Evolutionary conservation across 148 eudicot genomes (phyloP), one percentile per base, ranked within the genome.

Genomic region (Fagopyrum esculentum): DNA sequence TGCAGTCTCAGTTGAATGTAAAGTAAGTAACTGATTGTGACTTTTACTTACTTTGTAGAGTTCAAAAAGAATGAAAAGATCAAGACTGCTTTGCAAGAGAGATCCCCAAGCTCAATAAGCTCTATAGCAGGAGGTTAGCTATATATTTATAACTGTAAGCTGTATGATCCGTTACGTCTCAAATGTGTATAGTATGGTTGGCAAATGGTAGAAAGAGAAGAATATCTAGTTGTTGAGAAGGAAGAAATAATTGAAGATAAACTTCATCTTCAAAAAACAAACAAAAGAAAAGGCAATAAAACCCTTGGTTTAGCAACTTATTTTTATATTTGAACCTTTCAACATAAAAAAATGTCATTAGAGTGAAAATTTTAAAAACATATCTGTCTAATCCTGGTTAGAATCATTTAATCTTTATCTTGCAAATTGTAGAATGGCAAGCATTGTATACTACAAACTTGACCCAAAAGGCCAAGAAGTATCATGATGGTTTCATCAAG

Each of bases 381-480:
- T 47, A 60, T 26, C 69, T 74, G 70, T 40, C 7, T 60, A 45
- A 55, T 73, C 19, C 46, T 44, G 15, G 19, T 60, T 61, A 40
- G 45, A 46, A 46, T 22, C 11, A 46, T 44, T 46, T 22, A 6
- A 44, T 50, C 17, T 74, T 73, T 56, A 3, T 71, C 76, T 77
- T 82, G 59, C 44, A 10, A 71, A 13, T 68, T 82, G 75, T 69
- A 94, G 98, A 94, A 78, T 94, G 98, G 98, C 84, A 90, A 79
- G 97, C 81, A 63, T 74, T 94, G 76, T 94, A 90, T 83, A 92
- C 97, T 44, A 82, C 86, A 22, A 93, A 94, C 75, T 57, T 87
- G 60, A 87, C 92, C 50, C 93, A 90, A 79, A 94, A 94, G 87
- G 86, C 90, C 78, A 94, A 92, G 87, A 94, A 89, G 83, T 91